Base-by-base conservation (phyloP, 345 rosid genomes). In the Microthlaspi erraticum region DNA sequence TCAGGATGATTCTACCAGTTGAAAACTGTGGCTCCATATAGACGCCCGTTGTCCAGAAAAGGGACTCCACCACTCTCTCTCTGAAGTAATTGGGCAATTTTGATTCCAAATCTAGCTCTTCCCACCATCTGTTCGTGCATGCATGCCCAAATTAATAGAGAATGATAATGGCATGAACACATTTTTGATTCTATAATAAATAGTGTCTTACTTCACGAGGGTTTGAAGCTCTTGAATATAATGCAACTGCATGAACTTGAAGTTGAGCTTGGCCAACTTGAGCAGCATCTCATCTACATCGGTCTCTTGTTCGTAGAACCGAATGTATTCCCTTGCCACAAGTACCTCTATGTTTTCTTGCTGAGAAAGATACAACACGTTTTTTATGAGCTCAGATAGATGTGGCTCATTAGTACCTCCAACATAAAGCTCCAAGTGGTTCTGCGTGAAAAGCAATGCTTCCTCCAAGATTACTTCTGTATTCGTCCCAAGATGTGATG, bases 191-290 rank as follows among this genome's bases (percentile, higher is more conserved):
- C 9, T 45, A 45, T 45, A 45, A 45, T 45, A 45, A 6, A 16
- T 45, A 45, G 5, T 7, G 23, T 45, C 1, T 45, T 45, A 45
- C 51, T 45, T 16, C 20, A 17, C 23, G 10, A 51, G 8, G 34
- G 56, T 51, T 51, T 23, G 3, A 11, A 51, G 56, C 14, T 51
- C 56, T 51, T 12, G 16, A 13, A 51, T 23, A 26, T 23, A 51
- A 11, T 51, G 56, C 14, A 51, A 13, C 56, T 51, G 56, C 56
- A 51, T 5, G 56, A 51, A 51, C 56, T 51, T 51, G 10, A 23
- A 51, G 16, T 26, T 51, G 34, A 51, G 34, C 17, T 51, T 51
- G 34, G 56, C 56, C 8, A 51, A 26, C 56, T 51, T 51, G 17
- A 51, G 56, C 16, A 51, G 8, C 36, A 12, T 11, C 17, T 51